Base-by-base conservation (phyloP, 2,329 filamentous ascomycete species). In the Xylariaceae sp. region DNA sequence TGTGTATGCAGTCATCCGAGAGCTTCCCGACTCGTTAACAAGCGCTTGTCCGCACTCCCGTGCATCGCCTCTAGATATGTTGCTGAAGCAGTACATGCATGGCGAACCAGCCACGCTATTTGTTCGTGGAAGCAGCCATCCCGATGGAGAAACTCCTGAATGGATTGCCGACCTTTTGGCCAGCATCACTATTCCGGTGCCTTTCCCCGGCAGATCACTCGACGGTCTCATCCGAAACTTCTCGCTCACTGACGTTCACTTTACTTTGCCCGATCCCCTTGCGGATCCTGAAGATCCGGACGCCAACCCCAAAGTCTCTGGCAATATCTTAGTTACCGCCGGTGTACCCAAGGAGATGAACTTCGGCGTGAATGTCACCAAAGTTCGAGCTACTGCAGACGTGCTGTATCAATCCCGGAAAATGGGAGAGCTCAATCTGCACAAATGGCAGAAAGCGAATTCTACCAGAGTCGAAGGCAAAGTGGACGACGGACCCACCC, bases 201-300 rank as follows among this genome's bases (percentile, higher is more conserved):
- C 89, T 4, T 86, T 97, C 48, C 87, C 89, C 0, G 89, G 89
- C 4, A 80, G 83, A 44, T 83, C 83, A 0, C 83, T 96, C 54
- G 89, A 89, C 50, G 82, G 86, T 50, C 68, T 95, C 13, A 85
- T 98, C 59, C 85, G 83, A 52, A 91, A 93, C 53, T 96, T 97
- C 60, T 86, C 89, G 17, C 69, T 97, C 50, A 80, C 82, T 2
- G 79, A 96, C 58, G 88, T 94, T 31, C 81, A 94, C 55, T 95
- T 98, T 62, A 80, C 79, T 37, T 69, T 98, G 34, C 93, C 93
- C 0, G 81, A 89, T 54, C 85, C 87, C 1, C 78, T 84, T 54
- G 87, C 89, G 2, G 81, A 89, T 15, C 87, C 87, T 0, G 79
- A 76, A 43, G 79, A 83, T 9, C 86, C 88, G 0, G 79, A 83